Conservation (phyloP, 257 asterid genomes). For the Nicotiana undulata region DNA sequence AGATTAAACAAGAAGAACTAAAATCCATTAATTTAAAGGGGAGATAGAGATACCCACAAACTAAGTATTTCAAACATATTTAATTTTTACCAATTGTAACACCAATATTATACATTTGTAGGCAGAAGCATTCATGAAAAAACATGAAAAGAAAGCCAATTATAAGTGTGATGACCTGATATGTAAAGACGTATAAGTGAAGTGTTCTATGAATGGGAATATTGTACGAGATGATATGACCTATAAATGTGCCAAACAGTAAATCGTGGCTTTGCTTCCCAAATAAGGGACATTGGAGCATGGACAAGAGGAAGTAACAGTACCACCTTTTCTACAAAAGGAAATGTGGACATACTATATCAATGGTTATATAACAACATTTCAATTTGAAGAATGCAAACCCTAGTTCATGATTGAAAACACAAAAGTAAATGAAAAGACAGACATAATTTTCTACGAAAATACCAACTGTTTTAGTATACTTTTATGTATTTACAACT, state of each 20-base stretch:
- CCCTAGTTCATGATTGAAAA: background rate
- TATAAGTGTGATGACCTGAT: background rate
- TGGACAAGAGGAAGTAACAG: constrained; percentile 3
- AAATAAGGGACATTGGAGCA: constrained; percentile 3
- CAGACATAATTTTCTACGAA: background rate
- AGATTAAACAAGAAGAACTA: too few species aligned
- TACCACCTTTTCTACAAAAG: background rate
- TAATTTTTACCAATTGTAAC: too few species aligned
- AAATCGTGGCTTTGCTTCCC: background rate
- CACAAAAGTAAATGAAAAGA: background rate
- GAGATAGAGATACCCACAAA: too few species aligned
- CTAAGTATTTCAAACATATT: too few species aligned
- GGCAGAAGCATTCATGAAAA: background rate
- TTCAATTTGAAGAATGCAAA: background rate
- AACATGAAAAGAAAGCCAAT: background rate
- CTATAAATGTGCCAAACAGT: constrained; percentile 8
- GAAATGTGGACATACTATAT: background rate
- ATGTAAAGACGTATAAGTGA: background rate
- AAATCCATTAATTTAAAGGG: too few species aligned
- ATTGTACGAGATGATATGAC: constrained; percentile 5
- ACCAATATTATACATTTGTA: too few species aligned
- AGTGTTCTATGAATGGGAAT: constrained; percentile 2
- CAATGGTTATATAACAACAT: background rate
- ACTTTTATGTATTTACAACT: background rate
- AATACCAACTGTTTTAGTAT: too few species aligned